Evolutionary conservation across 2,329 filamentous ascomycete genomes (phyloP), one percentile per base, ranked within the genome.

Genomic region (Claviceps pazoutovae): DNA sequence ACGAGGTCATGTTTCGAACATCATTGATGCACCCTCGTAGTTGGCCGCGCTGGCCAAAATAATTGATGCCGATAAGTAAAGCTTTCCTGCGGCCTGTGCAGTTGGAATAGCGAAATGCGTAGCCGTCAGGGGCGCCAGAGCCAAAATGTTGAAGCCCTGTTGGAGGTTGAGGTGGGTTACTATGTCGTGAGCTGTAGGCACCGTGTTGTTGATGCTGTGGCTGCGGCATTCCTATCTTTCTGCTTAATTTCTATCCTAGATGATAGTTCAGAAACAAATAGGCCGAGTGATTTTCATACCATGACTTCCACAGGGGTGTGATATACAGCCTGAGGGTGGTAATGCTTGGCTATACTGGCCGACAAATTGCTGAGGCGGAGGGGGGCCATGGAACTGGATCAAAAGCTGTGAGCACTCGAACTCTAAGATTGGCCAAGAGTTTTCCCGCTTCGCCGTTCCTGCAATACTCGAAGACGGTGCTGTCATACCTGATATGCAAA

Each of bases 11-110:
- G 72, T 96, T 96, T 70, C 90, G 87, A 44, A 96, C 91, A 65
- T 97, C 91, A 64, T 97, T 96, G 73, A 96, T 96, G 64, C 91
- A 97, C 46, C 91, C 91, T 53, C 89, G 78, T 47, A 96, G 75
- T 73, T 96, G 87, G 30, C 90, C 90, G 53, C 87, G 82, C 70
- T 96, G 90, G 49, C 86, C 83, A 64, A 96, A 96, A 70, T 97
- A 96, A 71, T 96, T 96, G 74, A 96, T 95, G 51, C 91, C 91
- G 59, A 96, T 91, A 55, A 97, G 70, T 34, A 96, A 72, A 4
- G 90, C 91, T 71, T 96, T 96, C 64, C 90, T 76, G 60, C 83
- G 81, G 46, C 90, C 91, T 5, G 86, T 94, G 66, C 90, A 97
- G 58, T 84, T 84, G 46, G 89, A 95, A 68, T 96, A 96, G 67